Percentiles rank a stretch among this genome's conserved stretches.
These are phyloP conservation scores for Buddleja alternifolia DNA, from an alignment of 257 asterid species.

Conservation along the genomic window DNA sequence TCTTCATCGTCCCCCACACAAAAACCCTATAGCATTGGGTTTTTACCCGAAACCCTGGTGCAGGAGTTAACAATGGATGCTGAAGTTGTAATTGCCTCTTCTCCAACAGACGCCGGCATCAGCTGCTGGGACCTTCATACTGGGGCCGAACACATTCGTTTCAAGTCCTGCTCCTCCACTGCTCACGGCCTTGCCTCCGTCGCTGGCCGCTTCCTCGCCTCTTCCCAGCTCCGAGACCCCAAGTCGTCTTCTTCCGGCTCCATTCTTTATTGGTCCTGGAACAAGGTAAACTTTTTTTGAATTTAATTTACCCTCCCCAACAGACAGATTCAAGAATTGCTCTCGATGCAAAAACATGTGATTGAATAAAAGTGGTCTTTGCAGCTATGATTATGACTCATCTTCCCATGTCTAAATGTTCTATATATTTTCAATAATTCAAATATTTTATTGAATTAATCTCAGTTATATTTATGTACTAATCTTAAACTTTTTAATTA, in stretches of 20 bases:
- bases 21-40: too few relatives aligned
- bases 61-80: slow-evolving; percentile 42
- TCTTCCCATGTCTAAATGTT: too few relatives aligned
- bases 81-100: slow-evolving; percentile 77
- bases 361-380: too few relatives aligned
- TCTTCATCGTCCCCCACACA: too few relatives aligned
- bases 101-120: slow-evolving; percentile 84
- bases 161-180: slow-evolving; percentile 75
- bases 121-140: slow-evolving; percentile 89
- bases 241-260: slow-evolving; percentile 71
- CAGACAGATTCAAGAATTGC: neutral
- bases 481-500: too few relatives aligned
- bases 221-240: slow-evolving; percentile 76
- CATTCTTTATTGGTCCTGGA: slow-evolving; percentile 86
- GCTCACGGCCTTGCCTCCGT: slow-evolving; percentile 70
- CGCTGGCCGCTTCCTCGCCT: slow-evolving; percentile 76
- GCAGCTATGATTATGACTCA: too few relatives aligned
- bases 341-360: neutral
- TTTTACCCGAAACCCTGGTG: neutral
- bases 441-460: too few relatives aligned
- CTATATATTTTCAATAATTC: too few relatives aligned
- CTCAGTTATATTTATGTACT: too few relatives aligned
- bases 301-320: neutral
- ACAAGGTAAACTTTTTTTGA: slow-evolving; percentile 49
- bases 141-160: slow-evolving; percentile 72